These are phyloP conservation scores for Dactylis glomerata DNA, from an alignment of 176 grass and related monocot genomes.

Conservation along the genomic window DNA sequence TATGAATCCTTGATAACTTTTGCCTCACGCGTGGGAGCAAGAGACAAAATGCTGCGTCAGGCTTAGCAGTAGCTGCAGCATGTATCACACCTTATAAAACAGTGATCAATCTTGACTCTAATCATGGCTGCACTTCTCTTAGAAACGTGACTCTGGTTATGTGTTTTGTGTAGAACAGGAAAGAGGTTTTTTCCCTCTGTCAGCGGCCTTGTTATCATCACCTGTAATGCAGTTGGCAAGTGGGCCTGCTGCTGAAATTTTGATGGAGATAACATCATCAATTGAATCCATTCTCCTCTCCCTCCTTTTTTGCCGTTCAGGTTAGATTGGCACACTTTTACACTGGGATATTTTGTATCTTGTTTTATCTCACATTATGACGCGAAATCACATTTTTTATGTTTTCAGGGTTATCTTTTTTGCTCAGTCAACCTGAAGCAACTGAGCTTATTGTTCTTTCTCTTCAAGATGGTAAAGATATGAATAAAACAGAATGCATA, in stretches of 20 bases:
- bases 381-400: not conserved
- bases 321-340: slow-evolving; percentile 30
- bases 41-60: not conserved
- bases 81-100: not conserved
- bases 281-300: slow-evolving; percentile 77
- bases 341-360: slow-evolving; percentile 19
- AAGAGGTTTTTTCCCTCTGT: slow-evolving; percentile 77
- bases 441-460: slow-evolving; percentile 84
- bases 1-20: not conserved
- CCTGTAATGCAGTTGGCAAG: slow-evolving; percentile 49
- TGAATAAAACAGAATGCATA: slow-evolving; percentile 80
- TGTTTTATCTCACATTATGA: slow-evolving; percentile 21
- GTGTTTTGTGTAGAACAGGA: slow-evolving; percentile 60
- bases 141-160: slow-evolving; percentile 19
- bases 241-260: slow-evolving; percentile 50
- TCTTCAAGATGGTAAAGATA: slow-evolving; percentile 77
- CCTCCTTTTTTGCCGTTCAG: slow-evolving; percentile 92
- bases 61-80: not conserved
- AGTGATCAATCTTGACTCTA: not conserved
- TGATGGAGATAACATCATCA: slow-evolving; percentile 75
- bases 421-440: slow-evolving; percentile 84
- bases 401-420: slow-evolving; percentile 76
- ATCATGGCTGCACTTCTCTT: not conserved
- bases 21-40: not conserved
- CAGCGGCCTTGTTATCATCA: slow-evolving; percentile 80